Percentiles rank a stretch among this genome's conserved stretches.
phyloP scores from a whole-genome alignment of 2,329 filamentous ascomycete species.

The Cordyceps militaris region DNA sequence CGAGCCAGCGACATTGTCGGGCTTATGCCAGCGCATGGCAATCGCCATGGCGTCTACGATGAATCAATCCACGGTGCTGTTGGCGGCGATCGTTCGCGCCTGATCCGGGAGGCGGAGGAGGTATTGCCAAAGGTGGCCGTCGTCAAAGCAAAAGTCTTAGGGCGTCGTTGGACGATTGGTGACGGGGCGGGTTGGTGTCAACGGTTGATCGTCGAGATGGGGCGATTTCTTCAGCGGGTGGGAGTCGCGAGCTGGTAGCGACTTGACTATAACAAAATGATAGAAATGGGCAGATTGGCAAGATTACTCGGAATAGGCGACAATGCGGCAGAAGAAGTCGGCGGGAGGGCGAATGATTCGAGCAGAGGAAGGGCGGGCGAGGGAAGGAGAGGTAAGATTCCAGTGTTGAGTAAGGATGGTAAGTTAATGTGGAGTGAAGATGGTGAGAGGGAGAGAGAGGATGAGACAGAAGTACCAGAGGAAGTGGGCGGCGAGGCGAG shows the following conservation, averaged over 20 bases:
- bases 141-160: background rate
- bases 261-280: background rate
- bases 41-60: constrained; percentile 50
- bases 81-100: constrained; percentile 11
- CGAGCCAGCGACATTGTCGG: constrained; percentile 66
- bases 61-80: constrained; percentile 41
- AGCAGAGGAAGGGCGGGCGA: background rate
- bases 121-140: constrained; percentile 3
- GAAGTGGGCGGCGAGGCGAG: background rate
- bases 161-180: background rate
- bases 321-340: background rate
- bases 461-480: background rate
- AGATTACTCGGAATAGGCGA: background rate
- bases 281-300: background rate
- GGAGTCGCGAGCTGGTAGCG: constrained; percentile 2
- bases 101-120: background rate
- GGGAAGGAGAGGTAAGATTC: constrained; percentile 7
- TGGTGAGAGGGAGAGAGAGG: constrained; percentile 10
- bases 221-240: constrained; percentile 2
- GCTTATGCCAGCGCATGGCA: constrained; percentile 67
- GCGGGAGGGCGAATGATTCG: background rate
- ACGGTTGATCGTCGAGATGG: constrained; percentile 8
- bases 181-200: background rate
- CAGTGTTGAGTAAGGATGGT: constrained; percentile 7
- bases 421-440: constrained; percentile 11